These are phyloP conservation scores for Lepidium didymum DNA, from an alignment of 345 rosid genomes.

Conservation along the genomic window DNA sequence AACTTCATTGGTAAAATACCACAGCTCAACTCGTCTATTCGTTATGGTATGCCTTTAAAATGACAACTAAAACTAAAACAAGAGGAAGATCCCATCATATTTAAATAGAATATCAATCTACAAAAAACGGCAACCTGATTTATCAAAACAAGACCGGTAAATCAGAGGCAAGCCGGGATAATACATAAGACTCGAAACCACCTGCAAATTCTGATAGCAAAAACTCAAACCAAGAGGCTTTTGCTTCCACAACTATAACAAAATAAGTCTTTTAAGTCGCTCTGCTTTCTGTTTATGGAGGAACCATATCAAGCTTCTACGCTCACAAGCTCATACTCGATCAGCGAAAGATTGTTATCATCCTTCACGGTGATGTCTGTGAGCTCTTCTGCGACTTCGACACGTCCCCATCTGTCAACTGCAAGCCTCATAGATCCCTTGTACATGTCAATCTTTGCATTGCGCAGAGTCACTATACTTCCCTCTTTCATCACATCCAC, in stretches of 20 bases:
- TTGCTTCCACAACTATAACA: neutral
- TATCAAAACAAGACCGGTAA: neutral
- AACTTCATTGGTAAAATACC: neutral
- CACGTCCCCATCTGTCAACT: slow-evolving; percentile 62
- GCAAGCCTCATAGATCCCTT: slow-evolving; percentile 86
- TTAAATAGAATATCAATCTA: slow-evolving; percentile 7
- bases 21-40: neutral
- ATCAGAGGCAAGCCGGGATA: slow-evolving; percentile 5
- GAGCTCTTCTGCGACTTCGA: slow-evolving; percentile 45
- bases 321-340: slow-evolving; percentile 66
- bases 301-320: slow-evolving; percentile 33
- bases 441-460: slow-evolving; percentile 73
- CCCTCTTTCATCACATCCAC: slow-evolving; percentile 92
- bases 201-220: slow-evolving; percentile 19
- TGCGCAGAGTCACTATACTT: slow-evolving; percentile 50
- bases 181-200: slow-evolving; percentile 20
- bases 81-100: slow-evolving; percentile 8
- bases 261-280: neutral
- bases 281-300: neutral
- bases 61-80: neutral
- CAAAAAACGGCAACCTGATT: slow-evolving; percentile 11
- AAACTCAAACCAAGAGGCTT: slow-evolving; percentile 15
- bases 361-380: slow-evolving; percentile 58
- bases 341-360: slow-evolving; percentile 71
- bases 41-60: neutral